These are phyloP conservation scores for Knoxia roxburghii DNA, from an alignment of 257 asterid species.

Conservation along the genomic window DNA sequence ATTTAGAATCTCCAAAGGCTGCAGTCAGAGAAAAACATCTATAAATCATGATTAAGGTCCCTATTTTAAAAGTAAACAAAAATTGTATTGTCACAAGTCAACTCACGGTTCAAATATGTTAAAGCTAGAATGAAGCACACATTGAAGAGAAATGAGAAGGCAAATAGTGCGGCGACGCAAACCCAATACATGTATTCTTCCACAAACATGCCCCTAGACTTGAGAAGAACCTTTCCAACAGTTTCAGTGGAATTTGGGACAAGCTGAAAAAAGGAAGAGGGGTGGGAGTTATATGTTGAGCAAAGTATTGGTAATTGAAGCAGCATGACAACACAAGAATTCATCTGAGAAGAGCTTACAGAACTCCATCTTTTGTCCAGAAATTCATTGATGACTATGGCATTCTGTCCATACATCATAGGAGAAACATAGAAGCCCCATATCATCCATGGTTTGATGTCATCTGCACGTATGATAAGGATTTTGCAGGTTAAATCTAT, in stretches of 20 bases:
- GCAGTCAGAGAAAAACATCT: constrained; percentile 20
- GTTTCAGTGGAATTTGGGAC: constrained; percentile 53
- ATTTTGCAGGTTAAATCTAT: not conserved
- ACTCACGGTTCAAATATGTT: constrained; percentile 66
- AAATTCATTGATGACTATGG: constrained; percentile 76
- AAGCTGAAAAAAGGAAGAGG: constrained; percentile 33
- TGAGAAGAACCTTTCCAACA: constrained; percentile 86
- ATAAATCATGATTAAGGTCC: constrained; percentile 19
- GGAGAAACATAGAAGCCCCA: constrained; percentile 83
- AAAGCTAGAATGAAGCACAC: constrained; percentile 59
- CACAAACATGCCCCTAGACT: constrained; percentile 70
- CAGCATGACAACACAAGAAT: not conserved
- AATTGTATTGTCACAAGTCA: not conserved
- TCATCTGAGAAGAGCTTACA: constrained; percentile 35
- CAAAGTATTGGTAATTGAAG: constrained; percentile 12
- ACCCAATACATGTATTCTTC: constrained; percentile 83
- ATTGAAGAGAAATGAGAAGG: constrained; percentile 77
- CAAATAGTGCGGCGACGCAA: constrained; percentile 72
- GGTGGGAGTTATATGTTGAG: constrained; percentile 10
- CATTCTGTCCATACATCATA: constrained; percentile 86
- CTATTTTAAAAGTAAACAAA: constrained; percentile 8
- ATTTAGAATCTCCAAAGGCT: constrained; percentile 70
- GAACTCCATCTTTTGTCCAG: constrained; percentile 77
- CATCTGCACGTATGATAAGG: constrained; percentile 38
- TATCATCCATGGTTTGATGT: constrained; percentile 71